A percentile compares a stretch with the other conserved stretches of the same genome.
phyloP scores from a whole-genome alignment of 257 asterid genomes.

The Echium plantagineum region DNA sequence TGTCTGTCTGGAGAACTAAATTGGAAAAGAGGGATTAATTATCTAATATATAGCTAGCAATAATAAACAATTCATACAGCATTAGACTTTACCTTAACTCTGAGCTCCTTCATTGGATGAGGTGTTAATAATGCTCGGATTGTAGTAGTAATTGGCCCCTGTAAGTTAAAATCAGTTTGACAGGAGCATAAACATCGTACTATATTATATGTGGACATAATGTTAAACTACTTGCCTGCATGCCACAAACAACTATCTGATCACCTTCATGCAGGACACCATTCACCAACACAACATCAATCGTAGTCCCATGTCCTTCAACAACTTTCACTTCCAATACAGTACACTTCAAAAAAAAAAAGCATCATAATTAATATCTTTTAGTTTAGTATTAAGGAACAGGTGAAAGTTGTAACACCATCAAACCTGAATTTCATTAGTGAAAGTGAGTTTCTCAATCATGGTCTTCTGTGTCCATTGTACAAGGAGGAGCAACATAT shows the following conservation, averaged over 20 bases:
- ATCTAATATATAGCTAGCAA: too few species aligned
- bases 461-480: conserved; percentile 89
- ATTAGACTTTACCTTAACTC: conserved; percentile 66
- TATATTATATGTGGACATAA: conserved; percentile 9
- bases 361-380: conserved; percentile 14
- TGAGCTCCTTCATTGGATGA: conserved; percentile 98
- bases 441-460: conserved; percentile 74
- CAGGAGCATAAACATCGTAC: conserved; percentile 5
- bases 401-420: conserved; percentile 13
- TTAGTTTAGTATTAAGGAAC: conserved; percentile 4
- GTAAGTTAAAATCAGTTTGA: conserved; percentile 10
- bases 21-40: too few species aligned
- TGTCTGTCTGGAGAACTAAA: too few species aligned
- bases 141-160: conserved; percentile 84
- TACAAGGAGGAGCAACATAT: conserved; percentile 59
- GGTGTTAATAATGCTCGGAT: conserved; percentile 94
- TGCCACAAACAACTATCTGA: conserved; percentile 89
- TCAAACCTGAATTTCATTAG: conserved; percentile 71
- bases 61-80: background rate
- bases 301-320: conserved; percentile 97
- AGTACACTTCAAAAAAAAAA: conserved; percentile 57
- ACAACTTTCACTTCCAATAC: conserved; percentile 96
- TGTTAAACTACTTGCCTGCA: conserved; percentile 48
- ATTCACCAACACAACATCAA: conserved; percentile 89
- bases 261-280: conserved; percentile 98